phyloP scores from a whole-genome alignment of 768 basidiomycete genomes.

The Leccinellum rugosiceps region DNA sequence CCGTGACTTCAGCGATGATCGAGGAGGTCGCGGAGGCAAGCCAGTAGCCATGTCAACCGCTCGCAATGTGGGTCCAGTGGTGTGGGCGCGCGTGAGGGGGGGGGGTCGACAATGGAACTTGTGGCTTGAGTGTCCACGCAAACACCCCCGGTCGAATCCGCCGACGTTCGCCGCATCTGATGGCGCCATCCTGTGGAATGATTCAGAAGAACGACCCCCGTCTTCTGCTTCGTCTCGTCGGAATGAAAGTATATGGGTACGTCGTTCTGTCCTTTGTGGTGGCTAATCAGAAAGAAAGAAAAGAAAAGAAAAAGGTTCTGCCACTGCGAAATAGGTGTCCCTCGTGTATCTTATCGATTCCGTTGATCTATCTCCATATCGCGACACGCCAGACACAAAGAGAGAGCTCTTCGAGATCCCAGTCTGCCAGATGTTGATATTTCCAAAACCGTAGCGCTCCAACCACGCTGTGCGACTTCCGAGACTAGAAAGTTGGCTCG shows the following conservation, averaged over 20 bases:
- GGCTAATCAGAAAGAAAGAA: background rate
- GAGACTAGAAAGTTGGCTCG: background rate
- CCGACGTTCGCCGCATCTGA: background rate
- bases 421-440: background rate
- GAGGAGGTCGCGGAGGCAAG: background rate
- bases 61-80: background rate
- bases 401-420: conserved; percentile 12
- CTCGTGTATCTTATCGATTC: conserved; percentile 22
- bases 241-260: background rate
- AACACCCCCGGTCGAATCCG: background rate
- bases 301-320: background rate
- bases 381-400: background rate
- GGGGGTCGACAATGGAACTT: background rate
- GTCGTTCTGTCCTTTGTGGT: background rate
- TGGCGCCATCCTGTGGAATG: background rate
- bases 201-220: background rate
- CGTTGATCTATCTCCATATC: conserved; percentile 15
- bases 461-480: conserved; percentile 5
- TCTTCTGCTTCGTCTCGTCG: conserved; percentile 1
- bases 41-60: background rate
- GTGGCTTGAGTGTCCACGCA: background rate
- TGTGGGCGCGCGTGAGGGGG: background rate
- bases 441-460: conserved; percentile 8
- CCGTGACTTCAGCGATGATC: background rate
- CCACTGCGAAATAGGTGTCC: background rate